Evolutionary conservation across 2,329 filamentous ascomycete species (phyloP).

Genomic region (Spiromastix sp.): DNA sequence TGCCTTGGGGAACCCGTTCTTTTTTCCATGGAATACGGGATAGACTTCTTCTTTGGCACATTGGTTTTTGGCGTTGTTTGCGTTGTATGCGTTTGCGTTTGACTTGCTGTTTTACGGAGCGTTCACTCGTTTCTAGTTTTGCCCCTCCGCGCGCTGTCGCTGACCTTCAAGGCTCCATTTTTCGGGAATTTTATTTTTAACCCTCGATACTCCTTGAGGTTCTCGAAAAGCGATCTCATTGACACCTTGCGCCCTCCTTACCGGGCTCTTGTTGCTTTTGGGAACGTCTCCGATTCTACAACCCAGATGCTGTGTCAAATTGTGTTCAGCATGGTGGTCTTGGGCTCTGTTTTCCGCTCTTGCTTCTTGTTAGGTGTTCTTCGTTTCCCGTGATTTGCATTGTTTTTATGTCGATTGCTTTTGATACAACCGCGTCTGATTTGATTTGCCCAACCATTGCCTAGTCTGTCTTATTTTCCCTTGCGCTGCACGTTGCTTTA

Average conservation of each 20-base stretch:
- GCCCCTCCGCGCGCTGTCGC: no score
- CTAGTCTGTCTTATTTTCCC: conserved; percentile 9
- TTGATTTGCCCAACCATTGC: conserved; percentile 20
- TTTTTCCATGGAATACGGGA: neutral
- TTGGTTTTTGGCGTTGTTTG: neutral
- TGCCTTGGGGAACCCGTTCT: neutral
- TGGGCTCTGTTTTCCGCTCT: neutral
- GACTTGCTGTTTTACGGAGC: neutral
- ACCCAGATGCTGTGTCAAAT: neutral
- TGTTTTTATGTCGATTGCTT: no score
- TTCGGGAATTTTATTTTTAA: neutral
- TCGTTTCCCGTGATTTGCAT: conserved; percentile 15
- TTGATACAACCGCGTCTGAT: conserved; percentile 41
- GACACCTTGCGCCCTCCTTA: neutral
- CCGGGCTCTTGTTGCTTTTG: neutral
- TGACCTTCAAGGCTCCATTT: neutral
- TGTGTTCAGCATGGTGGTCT: neutral
- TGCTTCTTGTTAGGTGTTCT: conserved; percentile 3
- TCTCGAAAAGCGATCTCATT: no score
- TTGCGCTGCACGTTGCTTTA: conserved; percentile 6
- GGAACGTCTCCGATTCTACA: neutral
- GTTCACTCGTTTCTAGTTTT: neutral
- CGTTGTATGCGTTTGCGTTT: neutral
- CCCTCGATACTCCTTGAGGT: no score
- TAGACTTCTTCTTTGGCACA: neutral